These are phyloP conservation scores for Aciculoconidium aculeatum DNA, from an alignment of 805 yeast species.

Conservation along the genomic window DNA sequence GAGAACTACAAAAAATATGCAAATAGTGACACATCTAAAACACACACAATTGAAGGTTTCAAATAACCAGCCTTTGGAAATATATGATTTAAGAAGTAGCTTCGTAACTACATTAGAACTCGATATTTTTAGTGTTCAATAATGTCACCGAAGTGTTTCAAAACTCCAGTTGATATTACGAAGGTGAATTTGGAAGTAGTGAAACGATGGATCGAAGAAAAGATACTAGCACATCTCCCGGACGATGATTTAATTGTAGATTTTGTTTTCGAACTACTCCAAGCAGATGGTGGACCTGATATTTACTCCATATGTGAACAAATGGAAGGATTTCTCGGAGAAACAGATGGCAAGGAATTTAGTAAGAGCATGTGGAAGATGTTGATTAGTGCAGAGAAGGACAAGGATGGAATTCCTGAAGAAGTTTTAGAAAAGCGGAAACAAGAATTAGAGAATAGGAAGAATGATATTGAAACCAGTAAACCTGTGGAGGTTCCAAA, in stretches of 20 bases:
- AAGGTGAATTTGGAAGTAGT: slow-evolving; percentile 37
- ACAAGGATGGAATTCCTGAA: slow-evolving; percentile 41
- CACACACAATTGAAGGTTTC: too few relatives aligned
- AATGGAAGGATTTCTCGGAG: slow-evolving; percentile 40
- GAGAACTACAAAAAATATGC: too few relatives aligned
- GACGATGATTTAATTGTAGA: slow-evolving; percentile 49
- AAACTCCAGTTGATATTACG: slow-evolving; percentile 26
- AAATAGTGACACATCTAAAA: too few relatives aligned
- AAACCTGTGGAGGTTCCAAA: not conserved
- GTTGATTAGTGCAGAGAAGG: slow-evolving; percentile 38
- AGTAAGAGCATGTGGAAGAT: slow-evolving; percentile 41
- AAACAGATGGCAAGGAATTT: slow-evolving; percentile 32
- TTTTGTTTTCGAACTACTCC: slow-evolving; percentile 39
- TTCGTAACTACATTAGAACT: too few relatives aligned
- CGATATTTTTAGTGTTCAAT: too few relatives aligned
- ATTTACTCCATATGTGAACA: slow-evolving; percentile 39
- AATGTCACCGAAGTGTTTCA: slow-evolving; percentile 32
- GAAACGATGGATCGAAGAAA: slow-evolving; percentile 32
- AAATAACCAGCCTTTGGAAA: slow-evolving; percentile 10
- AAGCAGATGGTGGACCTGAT: slow-evolving; percentile 24
- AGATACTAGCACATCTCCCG: slow-evolving; percentile 33
- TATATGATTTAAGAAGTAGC: too few relatives aligned
- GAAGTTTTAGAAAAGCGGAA: slow-evolving; percentile 20
- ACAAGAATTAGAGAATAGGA: slow-evolving; percentile 9
- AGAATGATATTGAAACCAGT: slow-evolving; percentile 1